Percentiles rank a stretch among this genome's conserved stretches.
Evolutionary conservation across 2,329 filamentous ascomycete species (phyloP).

Genomic region (Epichloe bromicola): DNA sequence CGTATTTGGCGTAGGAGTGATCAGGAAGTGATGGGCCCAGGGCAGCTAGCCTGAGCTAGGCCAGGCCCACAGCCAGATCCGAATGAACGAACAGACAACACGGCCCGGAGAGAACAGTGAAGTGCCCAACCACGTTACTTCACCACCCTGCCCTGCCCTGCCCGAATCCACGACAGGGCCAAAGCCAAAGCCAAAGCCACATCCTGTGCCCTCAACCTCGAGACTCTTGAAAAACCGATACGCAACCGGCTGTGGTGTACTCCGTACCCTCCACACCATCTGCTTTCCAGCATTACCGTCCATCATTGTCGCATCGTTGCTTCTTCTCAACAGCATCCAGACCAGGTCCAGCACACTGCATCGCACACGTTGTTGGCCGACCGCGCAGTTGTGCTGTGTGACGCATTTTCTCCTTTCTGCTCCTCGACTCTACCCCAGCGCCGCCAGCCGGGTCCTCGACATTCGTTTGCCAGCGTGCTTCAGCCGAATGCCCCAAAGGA

Average conservation of each 20-base stretch:
- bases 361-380: not conserved
- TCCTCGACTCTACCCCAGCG: not conserved
- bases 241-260: not conserved
- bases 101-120: too few relatives aligned
- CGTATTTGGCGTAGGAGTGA: too few relatives aligned
- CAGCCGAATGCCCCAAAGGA: conserved; percentile 5
- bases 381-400: conserved; percentile 2
- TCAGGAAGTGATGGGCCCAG: too few relatives aligned
- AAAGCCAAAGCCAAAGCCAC: not conserved
- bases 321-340: not conserved
- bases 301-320: not conserved
- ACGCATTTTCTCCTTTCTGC: conserved; percentile 4
- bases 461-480: conserved; percentile 1
- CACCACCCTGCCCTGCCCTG: conserved; percentile 1
- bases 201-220: not conserved
- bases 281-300: not conserved
- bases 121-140: not conserved
- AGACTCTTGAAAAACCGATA: not conserved
- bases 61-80: too few relatives aligned
- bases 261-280: not conserved
- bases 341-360: not conserved
- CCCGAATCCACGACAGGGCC: not conserved
- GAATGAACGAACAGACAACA: too few relatives aligned
- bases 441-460: not conserved
- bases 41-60: too few relatives aligned